Evolutionary conservation across 164 flowering plant genomes (phyloP).

Genomic region (Vitis cinerea): DNA sequence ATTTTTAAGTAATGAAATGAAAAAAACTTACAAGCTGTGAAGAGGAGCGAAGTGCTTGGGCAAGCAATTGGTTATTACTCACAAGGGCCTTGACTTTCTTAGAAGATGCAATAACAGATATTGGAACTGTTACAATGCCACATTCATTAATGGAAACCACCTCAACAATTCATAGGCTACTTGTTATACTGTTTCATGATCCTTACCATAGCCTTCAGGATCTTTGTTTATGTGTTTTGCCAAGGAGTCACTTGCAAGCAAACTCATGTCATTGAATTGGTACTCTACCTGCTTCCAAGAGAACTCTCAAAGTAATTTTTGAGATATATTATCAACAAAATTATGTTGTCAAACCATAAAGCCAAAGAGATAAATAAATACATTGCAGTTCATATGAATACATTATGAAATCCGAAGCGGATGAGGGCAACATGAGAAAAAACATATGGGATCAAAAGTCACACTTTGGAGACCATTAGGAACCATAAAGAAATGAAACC

Average conservation of each 20-base stretch:
- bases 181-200: not conserved
- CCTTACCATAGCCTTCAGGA: constrained; percentile 87
- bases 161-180: not conserved
- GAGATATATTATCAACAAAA: not conserved
- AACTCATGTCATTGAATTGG: constrained; percentile 84
- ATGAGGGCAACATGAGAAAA: no score
- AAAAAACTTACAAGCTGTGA: constrained; percentile 68
- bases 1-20: not conserved
- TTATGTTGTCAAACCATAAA: not conserved
- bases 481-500: not conserved
- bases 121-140: constrained; percentile 54
- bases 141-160: constrained; percentile 3
- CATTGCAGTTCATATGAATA: no score
- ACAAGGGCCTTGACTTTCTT: constrained; percentile 82
- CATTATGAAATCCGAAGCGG: no score
- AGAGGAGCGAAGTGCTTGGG: constrained; percentile 74
- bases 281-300: constrained; percentile 65
- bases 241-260: constrained; percentile 80
- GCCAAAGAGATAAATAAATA: not conserved
- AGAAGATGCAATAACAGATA: constrained; percentile 70
- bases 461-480: no score
- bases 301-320: not conserved
- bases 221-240: constrained; percentile 73
- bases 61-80: constrained; percentile 51
- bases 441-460: no score